Base-by-base conservation (phyloP, 441 rosid species). In the Rhodomyrtus psidioides region DNA sequence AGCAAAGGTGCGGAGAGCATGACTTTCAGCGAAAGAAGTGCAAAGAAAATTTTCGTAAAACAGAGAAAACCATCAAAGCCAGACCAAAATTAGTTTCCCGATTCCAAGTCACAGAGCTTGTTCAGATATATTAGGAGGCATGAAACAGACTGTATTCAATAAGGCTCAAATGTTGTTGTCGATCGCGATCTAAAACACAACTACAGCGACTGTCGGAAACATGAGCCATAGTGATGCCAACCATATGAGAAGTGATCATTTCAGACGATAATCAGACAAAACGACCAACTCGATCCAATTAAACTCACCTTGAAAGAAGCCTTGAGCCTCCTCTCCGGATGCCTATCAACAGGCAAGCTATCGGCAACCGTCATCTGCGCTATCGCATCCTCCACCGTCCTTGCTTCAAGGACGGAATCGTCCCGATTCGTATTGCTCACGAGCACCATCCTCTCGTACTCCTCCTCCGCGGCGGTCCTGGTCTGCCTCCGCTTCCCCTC, bases 381-480 rank as follows among this genome's bases (percentile, higher is more conserved):
- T 55, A 97, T 87, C 6, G 99, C 99, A 84, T 97, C 99, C 89
- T 94, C 98, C 76, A 97, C 98, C 44, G 87, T 91, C 84, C 95
- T 93, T 0, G 99, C 99, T 82, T 97, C 99, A 9, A 97, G 92
- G 26, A 95, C 51, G 2, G 95, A 94, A 84, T 97, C 98, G 79
- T 97, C 99, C 26, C 99, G 90, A 85, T 97, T 97, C 46, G 98
- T 96, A 85, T 97, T 97, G 54, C 93, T 82, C 84, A 96, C 98
- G 85, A 90, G 75, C 53, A 97, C 94, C 94, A 93, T 92, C 91
- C 90, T 92, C 89, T 97, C 99, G 84, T 96, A 96, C 92, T 96
- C 98, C 85, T 94, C 98, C 86, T 91, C 98, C 28, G 58, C 99
- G 53, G 96, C 97, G 60, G 91, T 95, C 87, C 99, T 90, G 21